Conservation (phyloP, 2,329 filamentous ascomycete species). For the Colletotrichum ledebouriae region DNA sequence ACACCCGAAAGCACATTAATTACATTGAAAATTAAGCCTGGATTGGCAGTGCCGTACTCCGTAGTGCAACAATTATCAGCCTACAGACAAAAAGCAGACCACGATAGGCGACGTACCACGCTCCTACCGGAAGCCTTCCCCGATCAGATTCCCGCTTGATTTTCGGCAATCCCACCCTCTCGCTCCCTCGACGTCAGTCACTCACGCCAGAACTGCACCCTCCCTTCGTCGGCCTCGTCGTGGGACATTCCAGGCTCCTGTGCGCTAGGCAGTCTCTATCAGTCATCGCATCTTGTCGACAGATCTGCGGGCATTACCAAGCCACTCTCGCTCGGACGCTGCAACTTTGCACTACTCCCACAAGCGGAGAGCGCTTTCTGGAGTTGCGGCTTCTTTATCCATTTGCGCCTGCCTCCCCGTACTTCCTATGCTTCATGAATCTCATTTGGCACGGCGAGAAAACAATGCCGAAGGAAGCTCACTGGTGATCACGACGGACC, state of each 20-base stretch:
- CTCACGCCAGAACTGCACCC: conserved; percentile 15
- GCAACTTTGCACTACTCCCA: conserved; percentile 27
- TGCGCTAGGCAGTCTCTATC: conserved; percentile 27
- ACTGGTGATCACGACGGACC: conserved; percentile 8
- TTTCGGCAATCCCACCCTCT: conserved; percentile 22
- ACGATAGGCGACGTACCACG: neutral
- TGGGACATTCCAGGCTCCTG: conserved; percentile 12
- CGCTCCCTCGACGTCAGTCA: conserved; percentile 23
- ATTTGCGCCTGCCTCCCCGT: conserved; percentile 11
- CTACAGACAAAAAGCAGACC: conserved; percentile 5
- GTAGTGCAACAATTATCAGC: conserved; percentile 22
- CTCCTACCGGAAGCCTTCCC: conserved; percentile 29
- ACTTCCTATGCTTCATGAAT: conserved; percentile 12
- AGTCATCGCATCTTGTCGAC: conserved; percentile 26
- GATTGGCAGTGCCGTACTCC: conserved; percentile 25
- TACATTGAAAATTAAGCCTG: conserved; percentile 15
- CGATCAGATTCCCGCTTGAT: conserved; percentile 23
- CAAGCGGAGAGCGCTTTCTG: conserved; percentile 14
- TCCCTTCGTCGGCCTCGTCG: conserved; percentile 5
- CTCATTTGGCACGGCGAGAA: conserved; percentile 21
- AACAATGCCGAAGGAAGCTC: conserved; percentile 11
- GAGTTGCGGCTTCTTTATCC: conserved; percentile 15
- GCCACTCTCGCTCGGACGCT: conserved; percentile 33
- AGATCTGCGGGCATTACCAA: conserved; percentile 34
- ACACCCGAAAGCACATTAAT: conserved; percentile 9